These are phyloP conservation scores for Trichoderma citrinoviride DNA, from an alignment of 2,329 filamentous ascomycete species.

Conservation along the genomic window DNA sequence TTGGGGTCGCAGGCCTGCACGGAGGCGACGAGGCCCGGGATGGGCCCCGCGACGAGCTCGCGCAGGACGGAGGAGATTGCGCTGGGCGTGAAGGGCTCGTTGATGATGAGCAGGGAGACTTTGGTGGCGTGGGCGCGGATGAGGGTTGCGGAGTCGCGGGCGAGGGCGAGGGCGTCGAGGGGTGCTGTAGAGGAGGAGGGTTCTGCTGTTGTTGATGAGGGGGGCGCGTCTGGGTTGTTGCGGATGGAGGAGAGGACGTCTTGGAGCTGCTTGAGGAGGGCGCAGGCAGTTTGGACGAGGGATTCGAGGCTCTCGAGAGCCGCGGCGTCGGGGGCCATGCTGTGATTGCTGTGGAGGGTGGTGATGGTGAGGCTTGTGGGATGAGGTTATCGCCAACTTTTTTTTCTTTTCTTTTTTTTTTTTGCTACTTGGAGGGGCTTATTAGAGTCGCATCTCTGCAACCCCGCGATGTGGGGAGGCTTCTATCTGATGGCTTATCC, in stretches of 20 bases:
- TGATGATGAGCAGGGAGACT: slow-evolving; percentile 81
- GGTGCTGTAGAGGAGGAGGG: slow-evolving; percentile 26
- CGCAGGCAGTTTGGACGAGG: slow-evolving; percentile 38
- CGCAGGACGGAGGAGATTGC: slow-evolving; percentile 69
- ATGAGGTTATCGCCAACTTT: neutral
- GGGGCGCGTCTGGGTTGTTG: slow-evolving; percentile 25
- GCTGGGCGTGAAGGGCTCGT: slow-evolving; percentile 78
- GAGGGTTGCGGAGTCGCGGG: slow-evolving; percentile 68
- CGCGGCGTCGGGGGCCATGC: slow-evolving; percentile 26
- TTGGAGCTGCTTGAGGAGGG: slow-evolving; percentile 45
- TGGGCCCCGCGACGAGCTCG: slow-evolving; percentile 68
- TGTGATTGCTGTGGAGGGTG: slow-evolving; percentile 25
- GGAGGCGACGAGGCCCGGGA: slow-evolving; percentile 71
- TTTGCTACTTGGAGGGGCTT: slow-evolving; percentile 14
- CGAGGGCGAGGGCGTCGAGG: slow-evolving; percentile 63
- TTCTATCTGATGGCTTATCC: too few species aligned
- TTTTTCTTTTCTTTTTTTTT: slow-evolving; percentile 4
- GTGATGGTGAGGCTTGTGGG: neutral
- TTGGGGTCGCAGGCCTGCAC: slow-evolving; percentile 62
- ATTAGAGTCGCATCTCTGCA: slow-evolving; percentile 3
- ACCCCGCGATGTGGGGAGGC: slow-evolving; percentile 20
- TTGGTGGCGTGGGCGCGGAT: slow-evolving; percentile 84
- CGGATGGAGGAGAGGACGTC: slow-evolving; percentile 42
- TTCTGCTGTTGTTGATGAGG: slow-evolving; percentile 20
- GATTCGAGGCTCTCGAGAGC: slow-evolving; percentile 40